Percentiles rank a stretch among this genome's conserved stretches.
These are phyloP conservation scores for Paramecium pentaurelia DNA, from an alignment of 73 alveolate species.

Conservation along the genomic window DNA sequence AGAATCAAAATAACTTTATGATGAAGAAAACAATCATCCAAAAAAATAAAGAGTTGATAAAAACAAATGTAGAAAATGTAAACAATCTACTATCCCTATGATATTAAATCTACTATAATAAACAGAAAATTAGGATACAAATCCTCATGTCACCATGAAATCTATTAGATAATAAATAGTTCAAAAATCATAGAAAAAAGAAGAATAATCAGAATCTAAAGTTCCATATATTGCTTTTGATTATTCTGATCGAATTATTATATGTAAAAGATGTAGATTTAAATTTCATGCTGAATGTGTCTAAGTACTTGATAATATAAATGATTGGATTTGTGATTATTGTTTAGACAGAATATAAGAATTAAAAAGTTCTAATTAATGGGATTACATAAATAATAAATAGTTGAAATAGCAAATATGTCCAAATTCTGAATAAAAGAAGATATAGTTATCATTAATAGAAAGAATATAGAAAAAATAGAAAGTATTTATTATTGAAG, in stretches of 20 bases:
- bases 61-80: conserved; percentile 31
- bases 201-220: conserved; percentile 31
- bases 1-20: not conserved
- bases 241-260: conserved; percentile 16
- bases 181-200: not conserved
- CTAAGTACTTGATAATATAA: not conserved
- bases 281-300: conserved; percentile 48
- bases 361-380: not conserved
- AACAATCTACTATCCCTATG: conserved; percentile 21
- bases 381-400: conserved; percentile 42
- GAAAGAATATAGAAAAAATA: conserved; percentile 27
- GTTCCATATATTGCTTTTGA: conserved; percentile 44
- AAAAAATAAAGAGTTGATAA: conserved; percentile 40
- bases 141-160: conserved; percentile 29
- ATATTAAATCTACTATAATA: not conserved
- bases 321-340: conserved; percentile 39
- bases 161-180: conserved; percentile 26
- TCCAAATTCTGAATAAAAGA: not conserved
- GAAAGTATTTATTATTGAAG: conserved; percentile 12
- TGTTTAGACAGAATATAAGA: not conserved
- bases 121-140: conserved; percentile 14
- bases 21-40: conserved; percentile 11
- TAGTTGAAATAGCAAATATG: not conserved
- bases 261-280: conserved; percentile 42
- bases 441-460: not conserved